Percentiles rank a stretch among this genome's conserved stretches.
Conservation (phyloP, 805 yeast species). For the Candida cerambycidarum region DNA sequence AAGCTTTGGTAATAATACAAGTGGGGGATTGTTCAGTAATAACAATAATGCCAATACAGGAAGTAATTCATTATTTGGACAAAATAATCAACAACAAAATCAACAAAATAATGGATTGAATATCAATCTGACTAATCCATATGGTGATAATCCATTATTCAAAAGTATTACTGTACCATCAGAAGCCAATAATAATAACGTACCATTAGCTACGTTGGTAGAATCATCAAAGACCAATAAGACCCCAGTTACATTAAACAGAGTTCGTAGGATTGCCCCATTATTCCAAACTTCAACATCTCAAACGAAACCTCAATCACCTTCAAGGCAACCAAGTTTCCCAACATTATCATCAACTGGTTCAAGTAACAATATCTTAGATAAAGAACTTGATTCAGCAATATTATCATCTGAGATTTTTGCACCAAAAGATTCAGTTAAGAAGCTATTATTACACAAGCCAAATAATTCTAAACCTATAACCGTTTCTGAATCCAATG, state of each 20-base stretch:
- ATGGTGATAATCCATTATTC: constrained; percentile 76
- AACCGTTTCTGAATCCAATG: constrained; percentile 1
- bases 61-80: constrained; percentile 25
- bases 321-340: neutral
- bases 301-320: constrained; percentile 1
- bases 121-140: constrained; percentile 55
- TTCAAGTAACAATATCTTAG: constrained; percentile 29
- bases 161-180: constrained; percentile 36
- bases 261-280: constrained; percentile 66
- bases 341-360: constrained; percentile 8
- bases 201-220: constrained; percentile 30
- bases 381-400: constrained; percentile 57
- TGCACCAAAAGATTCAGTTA: constrained; percentile 57
- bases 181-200: constrained; percentile 14
- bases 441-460: constrained; percentile 54
- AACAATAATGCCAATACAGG: constrained; percentile 12
- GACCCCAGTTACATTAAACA: constrained; percentile 58
- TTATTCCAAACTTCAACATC: constrained; percentile 22
- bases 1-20: constrained; percentile 11
- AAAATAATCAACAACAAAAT: constrained; percentile 18
- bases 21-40: constrained; percentile 40
- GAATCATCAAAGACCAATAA: constrained; percentile 31
- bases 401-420: constrained; percentile 71
- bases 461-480: constrained; percentile 17
- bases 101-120: constrained; percentile 24